phyloP scores from a whole-genome alignment of 179 eudicot species.

The Beta lomatogona region DNA sequence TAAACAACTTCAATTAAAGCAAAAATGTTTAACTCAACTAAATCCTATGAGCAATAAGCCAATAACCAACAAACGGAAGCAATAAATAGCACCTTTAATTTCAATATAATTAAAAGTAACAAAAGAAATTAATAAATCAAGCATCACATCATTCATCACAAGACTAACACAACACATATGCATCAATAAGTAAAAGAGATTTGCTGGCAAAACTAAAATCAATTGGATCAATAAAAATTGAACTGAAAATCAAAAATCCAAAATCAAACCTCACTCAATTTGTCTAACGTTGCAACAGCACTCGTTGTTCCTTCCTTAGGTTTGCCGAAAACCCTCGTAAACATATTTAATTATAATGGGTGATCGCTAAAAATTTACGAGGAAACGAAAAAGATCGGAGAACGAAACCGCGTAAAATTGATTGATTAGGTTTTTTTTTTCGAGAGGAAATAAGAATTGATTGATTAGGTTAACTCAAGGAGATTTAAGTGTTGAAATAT shows the following conservation, averaged over 20 bases:
- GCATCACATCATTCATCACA: background rate
- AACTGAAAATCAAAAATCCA: background rate
- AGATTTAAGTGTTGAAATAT: too few relatives aligned
- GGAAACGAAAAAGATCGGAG: background rate
- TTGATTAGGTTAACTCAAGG: too few relatives aligned
- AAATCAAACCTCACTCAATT: conserved; percentile 36
- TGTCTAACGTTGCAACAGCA: conserved; percentile 32
- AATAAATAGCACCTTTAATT: background rate
- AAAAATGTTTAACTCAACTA: background rate
- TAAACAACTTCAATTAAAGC: too few relatives aligned
- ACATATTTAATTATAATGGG: conserved; percentile 18
- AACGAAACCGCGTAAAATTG: conserved; percentile 1
- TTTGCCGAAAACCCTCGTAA: conserved; percentile 32
- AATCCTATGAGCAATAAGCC: background rate
- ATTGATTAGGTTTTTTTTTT: background rate
- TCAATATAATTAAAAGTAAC: background rate
- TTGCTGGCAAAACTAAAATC: background rate
- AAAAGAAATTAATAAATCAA: background rate
- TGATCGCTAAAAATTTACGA: background rate
- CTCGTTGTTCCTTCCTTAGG: conserved; percentile 30
- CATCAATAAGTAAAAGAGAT: background rate
- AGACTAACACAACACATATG: background rate
- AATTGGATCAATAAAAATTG: background rate
- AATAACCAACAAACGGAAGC: background rate
- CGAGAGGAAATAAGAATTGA: too few relatives aligned